A percentile compares a stretch with the other conserved stretches of the same genome.
These are phyloP conservation scores for Eutrema japonicum DNA, from an alignment of 345 rosid species.

Conservation along the genomic window DNA sequence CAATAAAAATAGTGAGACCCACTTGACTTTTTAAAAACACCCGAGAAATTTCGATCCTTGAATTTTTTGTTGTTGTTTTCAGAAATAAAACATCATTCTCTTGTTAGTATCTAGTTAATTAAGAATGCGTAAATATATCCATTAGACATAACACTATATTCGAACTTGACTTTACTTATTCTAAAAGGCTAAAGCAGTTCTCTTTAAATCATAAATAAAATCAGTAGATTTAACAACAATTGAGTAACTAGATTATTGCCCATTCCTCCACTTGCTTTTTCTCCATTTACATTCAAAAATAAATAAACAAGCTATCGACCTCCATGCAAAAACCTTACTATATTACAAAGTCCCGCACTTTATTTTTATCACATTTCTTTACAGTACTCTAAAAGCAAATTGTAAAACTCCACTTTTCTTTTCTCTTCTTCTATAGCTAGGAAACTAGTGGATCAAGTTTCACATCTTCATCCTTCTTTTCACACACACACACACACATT, in stretches of 20 bases:
- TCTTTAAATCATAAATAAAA: constrained; percentile 15
- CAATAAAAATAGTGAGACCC: constrained; percentile 34
- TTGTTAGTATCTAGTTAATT: constrained; percentile 6
- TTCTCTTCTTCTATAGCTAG: constrained; percentile 30
- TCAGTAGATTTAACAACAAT: constrained; percentile 10
- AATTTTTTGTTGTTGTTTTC: neutral
- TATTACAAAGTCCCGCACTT: constrained; percentile 32
- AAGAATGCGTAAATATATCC: neutral
- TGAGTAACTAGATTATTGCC: constrained; percentile 21
- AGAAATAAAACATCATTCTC: neutral
- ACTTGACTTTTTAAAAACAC: neutral
- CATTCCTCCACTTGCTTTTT: constrained; percentile 37
- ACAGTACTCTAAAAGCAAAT: constrained; percentile 39
- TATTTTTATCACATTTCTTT: constrained; percentile 24
- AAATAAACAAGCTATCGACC: constrained; percentile 19
- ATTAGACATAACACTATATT: neutral
- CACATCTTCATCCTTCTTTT: constrained; percentile 16
- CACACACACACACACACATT: neutral
- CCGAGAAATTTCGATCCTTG: neutral
- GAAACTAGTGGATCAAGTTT: constrained; percentile 36
- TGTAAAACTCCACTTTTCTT: constrained; percentile 26
- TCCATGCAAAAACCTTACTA: constrained; percentile 41
- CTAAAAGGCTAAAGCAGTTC: neutral
- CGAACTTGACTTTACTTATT: neutral
- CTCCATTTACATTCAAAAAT: neutral